Base-by-base conservation (phyloP, 306 rosid species). In the Quercus bicolor region DNA sequence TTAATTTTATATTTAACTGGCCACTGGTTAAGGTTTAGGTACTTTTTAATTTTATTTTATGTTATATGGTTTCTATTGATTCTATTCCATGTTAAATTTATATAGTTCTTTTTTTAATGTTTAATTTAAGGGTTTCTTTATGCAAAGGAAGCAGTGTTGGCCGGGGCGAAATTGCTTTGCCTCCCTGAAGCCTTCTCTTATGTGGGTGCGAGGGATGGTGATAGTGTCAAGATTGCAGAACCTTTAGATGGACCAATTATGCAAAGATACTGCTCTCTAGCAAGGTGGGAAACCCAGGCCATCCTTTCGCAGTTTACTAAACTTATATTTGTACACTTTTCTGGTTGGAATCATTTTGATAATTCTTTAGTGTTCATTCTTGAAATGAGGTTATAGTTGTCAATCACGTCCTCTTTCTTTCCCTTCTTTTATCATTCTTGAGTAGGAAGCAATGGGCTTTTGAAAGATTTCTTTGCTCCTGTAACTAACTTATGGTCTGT, bases 161-260 rank as follows among this genome's bases (percentile, higher is more conserved):
- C 92, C 72, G 99, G 97, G 75, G 98, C 92, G 1, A 96, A 93
- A 77, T 66, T 96, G 85, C 70, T 93, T 24, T 96, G 99, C 80
- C 87, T 93, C 78, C 98, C 99, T 12, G 99, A 96, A 84, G 80
- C 84, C 11, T 96, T 96, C 80, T 92, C 99, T 61, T 96, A 74
- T 69, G 84, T 93, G 57, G 96, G 88, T 66, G 89, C 90, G 56
- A 89, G 86, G 62, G 93, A 93, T 77, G 98, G 99, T 12, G 99
- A 96, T 1, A 85, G 96, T 87, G 83, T 89, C 70, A 79, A 68
- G 73, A 78, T 96, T 57, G 94, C 94, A 7, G 84, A 96, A 77
- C 94, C 94, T 60, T 83, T 96, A 74, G 87, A 93, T 23, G 99
- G 98, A 26, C 96, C 91, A 64, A 81, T 86, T 28, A 86, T 95